These are phyloP conservation scores for Alternaria hordeiaustralica DNA, from an alignment of 2,329 filamentous ascomycete species.

Conservation along the genomic window DNA sequence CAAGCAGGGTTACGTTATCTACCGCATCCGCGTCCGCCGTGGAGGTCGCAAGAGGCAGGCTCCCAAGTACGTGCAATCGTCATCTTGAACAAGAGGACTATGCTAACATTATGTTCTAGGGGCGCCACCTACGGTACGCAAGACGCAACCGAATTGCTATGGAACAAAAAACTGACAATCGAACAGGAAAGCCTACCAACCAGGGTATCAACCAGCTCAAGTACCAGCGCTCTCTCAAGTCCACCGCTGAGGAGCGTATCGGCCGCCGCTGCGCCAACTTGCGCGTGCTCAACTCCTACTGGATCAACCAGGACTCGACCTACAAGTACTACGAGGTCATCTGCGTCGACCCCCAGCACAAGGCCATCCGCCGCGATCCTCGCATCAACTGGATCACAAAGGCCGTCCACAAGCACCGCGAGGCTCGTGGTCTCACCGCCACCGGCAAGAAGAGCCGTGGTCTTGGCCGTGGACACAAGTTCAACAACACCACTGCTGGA, in stretches of 20 bases:
- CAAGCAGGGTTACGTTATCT: conserved; percentile 99
- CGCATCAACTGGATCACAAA: conserved; percentile 99
- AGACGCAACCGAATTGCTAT: conserved; percentile 5
- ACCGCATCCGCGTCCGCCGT: conserved; percentile 97
- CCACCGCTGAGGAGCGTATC: conserved; percentile 99
- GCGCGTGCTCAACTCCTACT: conserved; percentile 99
- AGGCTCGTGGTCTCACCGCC: conserved; percentile 93
- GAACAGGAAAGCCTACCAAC: conserved; percentile 98
- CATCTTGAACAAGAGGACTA: background rate
- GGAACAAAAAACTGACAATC: conserved; percentile 29
- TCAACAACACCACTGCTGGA: conserved; percentile 97
- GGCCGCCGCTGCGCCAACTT: conserved; percentile 98
- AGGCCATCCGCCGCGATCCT: conserved; percentile 98
- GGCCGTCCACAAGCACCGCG: conserved; percentile 99
- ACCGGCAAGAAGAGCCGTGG: conserved; percentile 99
- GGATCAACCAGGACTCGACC: conserved; percentile 99
- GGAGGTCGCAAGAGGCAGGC: conserved; percentile 98
- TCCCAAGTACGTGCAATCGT: conserved; percentile 64
- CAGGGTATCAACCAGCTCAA: conserved; percentile 99
- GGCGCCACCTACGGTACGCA: conserved; percentile 96
- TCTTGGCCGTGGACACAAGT: conserved; percentile 98
- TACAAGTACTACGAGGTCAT: conserved; percentile 99
- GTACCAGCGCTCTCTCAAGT: conserved; percentile 98
- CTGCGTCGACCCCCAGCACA: conserved; percentile 99
- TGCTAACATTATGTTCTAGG: conserved; percentile 51